A percentile compares a stretch with the other conserved stretches of the same genome.
Conservation (phyloP, 768 basidiomycete species). For the Termitomyces sp. region DNA sequence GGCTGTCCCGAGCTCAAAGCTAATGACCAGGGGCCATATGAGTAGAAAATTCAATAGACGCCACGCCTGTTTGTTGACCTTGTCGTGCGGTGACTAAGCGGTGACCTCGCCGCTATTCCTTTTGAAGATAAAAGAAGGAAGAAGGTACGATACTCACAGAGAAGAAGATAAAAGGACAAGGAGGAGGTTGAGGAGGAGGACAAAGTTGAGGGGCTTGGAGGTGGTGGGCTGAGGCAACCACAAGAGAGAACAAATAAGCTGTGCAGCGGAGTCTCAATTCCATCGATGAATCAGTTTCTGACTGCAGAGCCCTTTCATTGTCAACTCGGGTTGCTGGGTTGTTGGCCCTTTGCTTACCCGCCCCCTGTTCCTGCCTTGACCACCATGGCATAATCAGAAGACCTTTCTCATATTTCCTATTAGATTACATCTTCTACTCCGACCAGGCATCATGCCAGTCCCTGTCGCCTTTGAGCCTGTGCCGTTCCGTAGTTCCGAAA, state of each 20-base stretch:
- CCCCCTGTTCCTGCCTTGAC: not conserved
- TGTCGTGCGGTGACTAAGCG: slow-evolving; percentile 12
- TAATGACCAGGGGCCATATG: not conserved
- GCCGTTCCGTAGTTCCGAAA: slow-evolving; percentile 3
- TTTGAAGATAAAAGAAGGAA: slow-evolving; percentile 10
- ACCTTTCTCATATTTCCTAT: not conserved
- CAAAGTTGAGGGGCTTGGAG: slow-evolving; percentile 19
- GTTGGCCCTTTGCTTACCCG: not conserved
- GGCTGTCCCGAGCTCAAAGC: not conserved
- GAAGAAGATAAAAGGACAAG: slow-evolving; percentile 6
- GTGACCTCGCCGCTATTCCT: slow-evolving; percentile 7
- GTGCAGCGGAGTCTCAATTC: slow-evolving; percentile 50
- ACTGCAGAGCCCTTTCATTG: not conserved
- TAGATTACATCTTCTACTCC: not conserved
- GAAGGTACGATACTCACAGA: slow-evolving; percentile 19
- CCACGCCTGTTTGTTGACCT: slow-evolving; percentile 15
- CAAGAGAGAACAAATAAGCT: slow-evolving; percentile 38
- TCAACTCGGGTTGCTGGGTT: not conserved
- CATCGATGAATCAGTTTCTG: slow-evolving; percentile 20
- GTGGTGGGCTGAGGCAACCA: slow-evolving; percentile 23
- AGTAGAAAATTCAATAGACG: slow-evolving; percentile 9
- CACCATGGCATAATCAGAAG: not conserved
- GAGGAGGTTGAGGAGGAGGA: slow-evolving; percentile 9
- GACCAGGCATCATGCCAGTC: not conserved
- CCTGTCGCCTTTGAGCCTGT: not conserved